phyloP scores from a whole-genome alignment of 2,329 filamentous ascomycete species.

The Chaetomiaceae sp. region DNA sequence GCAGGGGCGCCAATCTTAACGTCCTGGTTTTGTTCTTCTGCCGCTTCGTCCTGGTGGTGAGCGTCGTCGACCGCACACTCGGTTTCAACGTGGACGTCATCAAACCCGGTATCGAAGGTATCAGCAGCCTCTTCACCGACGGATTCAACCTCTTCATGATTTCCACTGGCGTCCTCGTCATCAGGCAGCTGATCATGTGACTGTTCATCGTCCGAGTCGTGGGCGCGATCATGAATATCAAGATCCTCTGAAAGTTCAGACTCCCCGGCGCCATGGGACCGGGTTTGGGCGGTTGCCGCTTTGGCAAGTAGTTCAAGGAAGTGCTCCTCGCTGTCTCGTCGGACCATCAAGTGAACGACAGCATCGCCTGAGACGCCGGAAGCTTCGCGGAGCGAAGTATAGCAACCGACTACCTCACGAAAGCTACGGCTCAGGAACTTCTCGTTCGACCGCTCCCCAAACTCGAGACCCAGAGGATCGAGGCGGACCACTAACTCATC shows the following conservation, averaged over 20 bases:
- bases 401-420: conserved; percentile 23
- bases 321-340: conserved; percentile 22
- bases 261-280: conserved; percentile 10
- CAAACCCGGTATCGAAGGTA: not conserved
- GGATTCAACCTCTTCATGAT: conserved; percentile 2
- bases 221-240: conserved; percentile 2
- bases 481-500: conserved; percentile 48
- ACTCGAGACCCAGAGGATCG: conserved; percentile 47
- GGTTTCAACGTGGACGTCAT: not conserved
- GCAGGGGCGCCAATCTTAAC: not conserved
- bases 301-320: conserved; percentile 20
- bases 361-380: conserved; percentile 8
- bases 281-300: conserved; percentile 12
- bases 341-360: conserved; percentile 19
- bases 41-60: not conserved
- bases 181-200: conserved; percentile 8
- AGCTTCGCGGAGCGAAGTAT: conserved; percentile 14
- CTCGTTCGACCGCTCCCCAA: conserved; percentile 34
- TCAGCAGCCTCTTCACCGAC: not conserved
- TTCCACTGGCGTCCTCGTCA: conserved; percentile 10
- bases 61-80: not conserved
- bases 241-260: conserved; percentile 11
- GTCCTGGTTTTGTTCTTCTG: not conserved
- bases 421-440: conserved; percentile 23
- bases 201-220: conserved; percentile 6